Conservation (phyloP, 1,139 yeast genomes). For the Yamadazyma triangularis region DNA sequence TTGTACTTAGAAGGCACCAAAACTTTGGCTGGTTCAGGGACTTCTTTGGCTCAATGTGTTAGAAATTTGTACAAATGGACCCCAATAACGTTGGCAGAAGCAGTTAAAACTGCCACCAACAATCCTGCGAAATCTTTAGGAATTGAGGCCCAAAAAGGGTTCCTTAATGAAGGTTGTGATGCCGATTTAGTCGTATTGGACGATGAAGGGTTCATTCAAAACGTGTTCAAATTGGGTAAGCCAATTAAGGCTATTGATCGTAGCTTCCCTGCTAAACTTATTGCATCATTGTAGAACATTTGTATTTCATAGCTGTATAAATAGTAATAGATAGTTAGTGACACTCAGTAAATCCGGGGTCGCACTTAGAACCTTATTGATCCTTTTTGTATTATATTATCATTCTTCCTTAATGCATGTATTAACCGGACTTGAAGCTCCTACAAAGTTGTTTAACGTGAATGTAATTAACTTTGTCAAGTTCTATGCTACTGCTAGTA, state of each 20-base stretch:
- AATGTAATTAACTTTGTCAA: too few relatives aligned
- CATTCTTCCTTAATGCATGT: too few relatives aligned
- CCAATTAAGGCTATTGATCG: slow-evolving; percentile 14
- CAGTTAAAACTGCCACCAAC: slow-evolving; percentile 54
- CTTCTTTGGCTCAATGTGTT: slow-evolving; percentile 51
- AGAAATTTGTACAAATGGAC: slow-evolving; percentile 55
- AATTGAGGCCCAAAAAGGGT: slow-evolving; percentile 44
- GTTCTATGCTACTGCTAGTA: slow-evolving; percentile 9
- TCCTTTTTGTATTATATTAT: too few relatives aligned
- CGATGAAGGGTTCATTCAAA: slow-evolving; percentile 40
- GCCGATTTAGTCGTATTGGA: slow-evolving; percentile 56
- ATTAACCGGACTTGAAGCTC: too few relatives aligned
- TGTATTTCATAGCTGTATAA: too few relatives aligned
- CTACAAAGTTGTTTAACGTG: too few relatives aligned
- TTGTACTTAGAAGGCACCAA: slow-evolving; percentile 52
- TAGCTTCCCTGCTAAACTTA: slow-evolving; percentile 16
- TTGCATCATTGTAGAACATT: slow-evolving; percentile 17
- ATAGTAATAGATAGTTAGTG: too few relatives aligned
- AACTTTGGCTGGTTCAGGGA: slow-evolving; percentile 63
- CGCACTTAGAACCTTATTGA: too few relatives aligned
- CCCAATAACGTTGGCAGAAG: slow-evolving; percentile 46
- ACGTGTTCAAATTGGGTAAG: slow-evolving; percentile 50
- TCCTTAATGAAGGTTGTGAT: slow-evolving; percentile 50
- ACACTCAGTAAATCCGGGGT: too few relatives aligned
- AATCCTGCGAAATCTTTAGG: slow-evolving; percentile 53